Evolutionary conservation across 495 filamentous ascomycete species (phyloP).

Genomic region (Podospora anserina): DNA sequence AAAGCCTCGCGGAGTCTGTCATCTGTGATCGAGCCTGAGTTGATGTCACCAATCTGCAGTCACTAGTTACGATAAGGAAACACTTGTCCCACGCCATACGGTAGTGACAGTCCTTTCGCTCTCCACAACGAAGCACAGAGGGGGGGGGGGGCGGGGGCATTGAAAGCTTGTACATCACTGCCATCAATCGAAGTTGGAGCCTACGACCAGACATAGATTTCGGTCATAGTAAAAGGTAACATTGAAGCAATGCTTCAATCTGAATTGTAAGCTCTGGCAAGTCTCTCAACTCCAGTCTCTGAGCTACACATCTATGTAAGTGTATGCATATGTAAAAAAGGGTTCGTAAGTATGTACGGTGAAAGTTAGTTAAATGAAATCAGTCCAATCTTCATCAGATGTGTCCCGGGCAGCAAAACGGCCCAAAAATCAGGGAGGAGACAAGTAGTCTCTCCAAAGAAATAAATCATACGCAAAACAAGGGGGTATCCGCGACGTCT

Average conservation of each 20-base stretch:
- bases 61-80: no score
- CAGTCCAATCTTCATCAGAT: not conserved
- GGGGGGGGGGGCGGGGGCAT: no score
- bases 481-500: not conserved
- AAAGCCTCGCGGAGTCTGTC: no score
- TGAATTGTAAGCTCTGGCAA: not conserved
- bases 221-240: not conserved
- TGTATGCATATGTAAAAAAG: not conserved
- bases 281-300: not conserved
- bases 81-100: no score
- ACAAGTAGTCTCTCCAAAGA: not conserved
- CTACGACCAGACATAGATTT: no score
- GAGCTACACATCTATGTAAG: not conserved
- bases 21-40: no score
- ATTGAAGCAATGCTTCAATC: not conserved
- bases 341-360: not conserved
- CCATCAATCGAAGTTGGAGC: no score
- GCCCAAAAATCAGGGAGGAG: not conserved
- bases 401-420: not conserved
- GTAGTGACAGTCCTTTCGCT: no score
- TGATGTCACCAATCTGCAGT: no score
- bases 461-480: not conserved
- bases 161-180: no score
- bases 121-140: no score
- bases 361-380: not conserved